A percentile compares a stretch with the other conserved stretches of the same genome.
Conservation (phyloP, 2,329 filamentous ascomycete species). For the Colletotrichum gigasporum region DNA sequence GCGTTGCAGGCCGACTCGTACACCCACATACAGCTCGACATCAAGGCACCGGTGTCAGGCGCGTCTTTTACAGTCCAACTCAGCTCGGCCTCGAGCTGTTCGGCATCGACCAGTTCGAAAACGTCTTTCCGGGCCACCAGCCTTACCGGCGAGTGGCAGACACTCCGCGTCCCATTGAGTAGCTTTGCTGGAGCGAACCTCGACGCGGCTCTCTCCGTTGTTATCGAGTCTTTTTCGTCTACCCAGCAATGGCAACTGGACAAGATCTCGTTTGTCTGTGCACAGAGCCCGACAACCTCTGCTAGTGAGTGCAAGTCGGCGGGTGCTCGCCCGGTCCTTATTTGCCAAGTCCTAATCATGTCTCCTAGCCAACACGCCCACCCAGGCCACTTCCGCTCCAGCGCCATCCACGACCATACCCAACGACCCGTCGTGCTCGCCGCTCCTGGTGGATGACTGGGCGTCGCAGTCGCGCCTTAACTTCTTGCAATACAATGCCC, state of each 20-base stretch:
- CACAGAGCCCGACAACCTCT: constrained; percentile 24
- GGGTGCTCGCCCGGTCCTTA: background rate
- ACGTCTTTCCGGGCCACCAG: constrained; percentile 53
- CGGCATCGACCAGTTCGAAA: constrained; percentile 51
- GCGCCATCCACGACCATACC: constrained; percentile 4
- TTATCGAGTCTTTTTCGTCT: constrained; percentile 49
- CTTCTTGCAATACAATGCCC: constrained; percentile 69
- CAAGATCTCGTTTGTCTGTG: constrained; percentile 56
- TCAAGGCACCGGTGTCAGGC: constrained; percentile 35
- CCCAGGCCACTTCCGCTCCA: constrained; percentile 4
- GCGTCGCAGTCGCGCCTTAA: constrained; percentile 68
- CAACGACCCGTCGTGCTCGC: constrained; percentile 43
- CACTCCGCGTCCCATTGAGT: constrained; percentile 58
- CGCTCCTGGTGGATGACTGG: constrained; percentile 67
- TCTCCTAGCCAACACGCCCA: background rate
- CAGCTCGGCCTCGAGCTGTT: constrained; percentile 50
- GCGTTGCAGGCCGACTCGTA: constrained; percentile 55
- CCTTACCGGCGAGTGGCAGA: constrained; percentile 59
- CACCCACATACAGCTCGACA: constrained; percentile 49
- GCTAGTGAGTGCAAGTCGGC: constrained; percentile 26
- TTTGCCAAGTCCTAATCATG: background rate
- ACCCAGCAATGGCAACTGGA: constrained; percentile 53
- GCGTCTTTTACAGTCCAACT: constrained; percentile 46
- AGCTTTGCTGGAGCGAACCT: constrained; percentile 60
- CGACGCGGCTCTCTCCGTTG: constrained; percentile 55